These are phyloP conservation scores for Fusarium citri DNA, from an alignment of 2,329 filamentous ascomycete species.

Conservation along the genomic window DNA sequence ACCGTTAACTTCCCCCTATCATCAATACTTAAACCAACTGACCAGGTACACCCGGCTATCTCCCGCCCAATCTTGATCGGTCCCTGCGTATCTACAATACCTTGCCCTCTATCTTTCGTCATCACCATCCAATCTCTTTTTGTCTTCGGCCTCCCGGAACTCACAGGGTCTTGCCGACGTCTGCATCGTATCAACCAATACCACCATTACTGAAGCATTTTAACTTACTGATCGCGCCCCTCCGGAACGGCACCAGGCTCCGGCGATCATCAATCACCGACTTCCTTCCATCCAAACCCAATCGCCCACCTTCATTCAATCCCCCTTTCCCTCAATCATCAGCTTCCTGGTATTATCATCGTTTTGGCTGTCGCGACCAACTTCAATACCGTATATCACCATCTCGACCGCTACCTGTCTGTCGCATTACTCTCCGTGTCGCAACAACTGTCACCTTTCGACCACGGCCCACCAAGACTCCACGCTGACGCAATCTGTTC, in stretches of 20 bases:
- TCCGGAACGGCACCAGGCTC: conserved; percentile 38
- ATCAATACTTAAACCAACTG: conserved; percentile 10
- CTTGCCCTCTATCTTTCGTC: conserved; percentile 33
- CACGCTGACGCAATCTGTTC: conserved; percentile 49
- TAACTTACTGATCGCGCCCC: conserved; percentile 21
- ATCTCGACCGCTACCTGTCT: not conserved
- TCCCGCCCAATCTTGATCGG: conserved; percentile 17
- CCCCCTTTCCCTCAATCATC: conserved; percentile 24
- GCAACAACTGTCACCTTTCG: conserved; percentile 36
- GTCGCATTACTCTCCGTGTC: conserved; percentile 29
- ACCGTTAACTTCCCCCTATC: conserved; percentile 12
- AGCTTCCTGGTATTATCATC: conserved; percentile 14
- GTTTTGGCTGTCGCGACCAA: conserved; percentile 19
- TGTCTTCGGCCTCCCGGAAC: conserved; percentile 26
- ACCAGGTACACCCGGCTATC: conserved; percentile 26
- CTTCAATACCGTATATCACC: conserved; percentile 8
- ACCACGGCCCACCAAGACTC: conserved; percentile 42
- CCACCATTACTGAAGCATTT: not conserved
- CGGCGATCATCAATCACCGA: conserved; percentile 38
- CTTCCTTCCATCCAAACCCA: conserved; percentile 21
- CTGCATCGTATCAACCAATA: not conserved
- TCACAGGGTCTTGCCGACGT: conserved; percentile 28
- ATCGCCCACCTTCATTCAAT: conserved; percentile 9
- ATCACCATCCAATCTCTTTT: conserved; percentile 26
- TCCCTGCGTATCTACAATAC: conserved; percentile 21